A percentile compares a stretch with the other conserved stretches of the same genome.
Evolutionary conservation across 192 early-diverging fungal genomes (phyloP).

Genomic region (Obelidium mucronatum): DNA sequence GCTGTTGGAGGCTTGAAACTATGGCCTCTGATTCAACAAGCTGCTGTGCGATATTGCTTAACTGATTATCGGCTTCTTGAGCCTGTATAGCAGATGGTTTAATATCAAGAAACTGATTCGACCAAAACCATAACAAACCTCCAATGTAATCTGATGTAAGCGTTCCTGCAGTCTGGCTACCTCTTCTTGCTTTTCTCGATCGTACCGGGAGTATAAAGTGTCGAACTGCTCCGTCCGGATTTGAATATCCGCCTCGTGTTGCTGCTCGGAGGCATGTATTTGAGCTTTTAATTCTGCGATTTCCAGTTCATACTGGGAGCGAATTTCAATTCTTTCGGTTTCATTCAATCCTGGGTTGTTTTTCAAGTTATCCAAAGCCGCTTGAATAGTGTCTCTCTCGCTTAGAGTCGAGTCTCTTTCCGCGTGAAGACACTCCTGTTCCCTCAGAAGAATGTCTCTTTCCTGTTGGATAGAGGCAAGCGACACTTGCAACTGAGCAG

Average conservation of each 20-base stretch:
- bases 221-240: not conserved
- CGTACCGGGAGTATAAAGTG: not conserved
- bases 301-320: not conserved
- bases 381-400: not conserved
- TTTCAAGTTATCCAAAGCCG: not conserved
- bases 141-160: not conserved
- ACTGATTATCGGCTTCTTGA: not conserved
- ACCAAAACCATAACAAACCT: not conserved
- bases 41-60: not conserved
- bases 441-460: not conserved
- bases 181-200: slow-evolving; percentile 1
- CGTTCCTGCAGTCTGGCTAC: not conserved
- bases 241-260: slow-evolving; percentile 1
- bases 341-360: not conserved
- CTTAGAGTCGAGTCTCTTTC: not conserved
- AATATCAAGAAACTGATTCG: not conserved
- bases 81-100: not conserved
- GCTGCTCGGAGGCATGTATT: not conserved
- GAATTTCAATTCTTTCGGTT: not conserved
- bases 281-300: not conserved
- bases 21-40: not conserved
- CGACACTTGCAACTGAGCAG: not conserved
- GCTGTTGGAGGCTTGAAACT: not conserved
- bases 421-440: not conserved
- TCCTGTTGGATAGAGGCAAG: not conserved